phyloP scores from a whole-genome alignment of 2,329 filamentous ascomycete genomes.

The Penicillium sp. region DNA sequence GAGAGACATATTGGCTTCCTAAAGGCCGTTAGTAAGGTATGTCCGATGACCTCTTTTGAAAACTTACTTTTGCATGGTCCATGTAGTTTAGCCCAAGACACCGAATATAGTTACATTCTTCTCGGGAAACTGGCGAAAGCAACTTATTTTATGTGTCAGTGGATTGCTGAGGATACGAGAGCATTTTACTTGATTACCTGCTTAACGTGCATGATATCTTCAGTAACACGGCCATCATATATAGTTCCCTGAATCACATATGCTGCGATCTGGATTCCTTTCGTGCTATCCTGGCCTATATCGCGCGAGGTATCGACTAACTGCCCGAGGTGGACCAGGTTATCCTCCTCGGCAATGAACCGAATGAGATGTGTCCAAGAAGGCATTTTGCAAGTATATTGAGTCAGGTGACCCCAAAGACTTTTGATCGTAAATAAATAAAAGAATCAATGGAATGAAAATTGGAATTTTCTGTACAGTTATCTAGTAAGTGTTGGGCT shows the following conservation, averaged over 20 bases:
- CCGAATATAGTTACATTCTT: constrained; percentile 34
- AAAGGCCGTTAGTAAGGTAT: background rate
- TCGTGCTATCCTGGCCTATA: constrained; percentile 27
- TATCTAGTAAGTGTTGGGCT: too few relatives aligned
- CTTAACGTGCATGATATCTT: constrained; percentile 28
- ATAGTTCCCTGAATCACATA: constrained; percentile 33
- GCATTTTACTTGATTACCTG: constrained; percentile 11
- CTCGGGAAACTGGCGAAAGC: constrained; percentile 30
- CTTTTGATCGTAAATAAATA: too few relatives aligned
- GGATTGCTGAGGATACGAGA: background rate
- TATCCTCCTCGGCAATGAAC: constrained; percentile 37
- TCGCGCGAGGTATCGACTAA: constrained; percentile 32
- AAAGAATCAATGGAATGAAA: too few relatives aligned
- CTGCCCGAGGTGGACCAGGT: constrained; percentile 34
- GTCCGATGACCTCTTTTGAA: background rate
- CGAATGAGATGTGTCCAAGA: constrained; percentile 38
- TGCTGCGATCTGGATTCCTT: constrained; percentile 27
- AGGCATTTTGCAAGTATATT: constrained; percentile 8
- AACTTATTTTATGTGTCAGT: constrained; percentile 23
- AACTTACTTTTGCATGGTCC: constrained; percentile 33
- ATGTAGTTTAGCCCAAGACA: constrained; percentile 38
- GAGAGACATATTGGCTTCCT: constrained; percentile 31
- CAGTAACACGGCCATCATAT: constrained; percentile 32
- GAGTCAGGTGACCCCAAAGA: background rate
- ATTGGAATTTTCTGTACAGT: too few relatives aligned